Percentiles rank a stretch among this genome's conserved stretches.
These are phyloP conservation scores for Erodium moschatum DNA, from an alignment of 441 rosid genomes.

Conservation along the genomic window DNA sequence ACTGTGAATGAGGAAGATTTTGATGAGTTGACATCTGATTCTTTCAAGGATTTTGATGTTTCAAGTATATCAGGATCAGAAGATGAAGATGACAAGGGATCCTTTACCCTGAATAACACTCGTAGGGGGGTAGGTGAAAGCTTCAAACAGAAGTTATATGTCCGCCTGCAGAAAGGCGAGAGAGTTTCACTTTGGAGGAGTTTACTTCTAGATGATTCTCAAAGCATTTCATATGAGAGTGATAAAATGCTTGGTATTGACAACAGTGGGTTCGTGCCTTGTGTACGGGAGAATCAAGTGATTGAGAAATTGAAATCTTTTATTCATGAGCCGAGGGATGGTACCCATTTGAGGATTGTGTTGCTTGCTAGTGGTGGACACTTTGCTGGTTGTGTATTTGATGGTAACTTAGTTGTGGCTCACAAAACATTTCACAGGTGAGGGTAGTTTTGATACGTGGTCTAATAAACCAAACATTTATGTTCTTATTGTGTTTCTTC, in stretches of 20 bases:
- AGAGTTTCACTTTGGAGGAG: constrained; percentile 68
- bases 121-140: constrained; percentile 29
- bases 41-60: constrained; percentile 62
- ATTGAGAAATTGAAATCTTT: constrained; percentile 45
- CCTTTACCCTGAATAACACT: constrained; percentile 14
- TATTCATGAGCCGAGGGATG: constrained; percentile 37
- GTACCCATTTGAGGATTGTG: constrained; percentile 42
- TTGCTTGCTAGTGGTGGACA: constrained; percentile 88
- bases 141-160: constrained; percentile 50
- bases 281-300: constrained; percentile 43
- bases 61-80: constrained; percentile 95
- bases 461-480: background rate
- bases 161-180: constrained; percentile 58
- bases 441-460: constrained; percentile 8
- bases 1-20: constrained; percentile 74
- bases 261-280: constrained; percentile 10
- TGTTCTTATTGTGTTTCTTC: background rate
- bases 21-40: constrained; percentile 62
- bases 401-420: constrained; percentile 55
- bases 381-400: constrained; percentile 80
- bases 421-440: constrained; percentile 94
- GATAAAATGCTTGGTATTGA: constrained; percentile 25
- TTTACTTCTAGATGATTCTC: constrained; percentile 53
- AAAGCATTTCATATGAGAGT: constrained; percentile 34
- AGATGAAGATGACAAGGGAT: constrained; percentile 56